Percentiles rank a stretch among this genome's conserved stretches.
Conservation (phyloP, 2,329 filamentous ascomycete species). For the Phaeosphaeriaceae sp. region DNA sequence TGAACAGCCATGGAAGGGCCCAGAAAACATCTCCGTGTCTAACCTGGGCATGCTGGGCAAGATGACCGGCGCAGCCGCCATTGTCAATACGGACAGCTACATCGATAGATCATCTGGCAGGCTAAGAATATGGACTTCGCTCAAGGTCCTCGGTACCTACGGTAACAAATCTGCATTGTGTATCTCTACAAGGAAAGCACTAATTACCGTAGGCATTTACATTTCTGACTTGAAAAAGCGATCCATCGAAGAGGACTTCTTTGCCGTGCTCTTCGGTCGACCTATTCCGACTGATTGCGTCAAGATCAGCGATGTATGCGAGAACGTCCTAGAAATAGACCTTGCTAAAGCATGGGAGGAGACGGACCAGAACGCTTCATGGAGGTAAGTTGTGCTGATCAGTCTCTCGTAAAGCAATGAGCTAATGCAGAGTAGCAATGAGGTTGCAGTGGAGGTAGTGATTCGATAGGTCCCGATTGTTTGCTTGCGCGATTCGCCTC, state of each 20-base stretch:
- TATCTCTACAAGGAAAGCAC: background rate
- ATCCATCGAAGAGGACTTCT: constrained; percentile 69
- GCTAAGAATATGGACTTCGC: constrained; percentile 68
- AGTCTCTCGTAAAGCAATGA: constrained; percentile 38
- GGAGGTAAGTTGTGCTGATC: constrained; percentile 66
- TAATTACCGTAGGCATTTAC: constrained; percentile 68
- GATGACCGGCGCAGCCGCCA: constrained; percentile 86
- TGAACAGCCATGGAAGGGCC: constrained; percentile 47
- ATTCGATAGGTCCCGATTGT: background rate
- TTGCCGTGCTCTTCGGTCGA: constrained; percentile 76
- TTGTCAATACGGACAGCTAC: constrained; percentile 68
- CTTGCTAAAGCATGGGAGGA: constrained; percentile 78
- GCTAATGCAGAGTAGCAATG: background rate
- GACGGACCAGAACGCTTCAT: constrained; percentile 72
- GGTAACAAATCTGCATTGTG: constrained; percentile 55
- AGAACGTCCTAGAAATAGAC: constrained; percentile 77
- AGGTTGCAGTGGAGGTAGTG: background rate
- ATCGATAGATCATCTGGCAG: constrained; percentile 64
- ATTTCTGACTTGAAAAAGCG: constrained; percentile 71
- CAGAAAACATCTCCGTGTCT: constrained; percentile 61
- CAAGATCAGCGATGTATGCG: constrained; percentile 59
- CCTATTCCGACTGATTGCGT: constrained; percentile 74
- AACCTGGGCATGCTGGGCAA: constrained; percentile 82
- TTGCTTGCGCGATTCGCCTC: background rate
- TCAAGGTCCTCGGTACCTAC: constrained; percentile 81